Base-by-base conservation (phyloP, 306 rosid species). In the Luffa acutangula region DNA sequence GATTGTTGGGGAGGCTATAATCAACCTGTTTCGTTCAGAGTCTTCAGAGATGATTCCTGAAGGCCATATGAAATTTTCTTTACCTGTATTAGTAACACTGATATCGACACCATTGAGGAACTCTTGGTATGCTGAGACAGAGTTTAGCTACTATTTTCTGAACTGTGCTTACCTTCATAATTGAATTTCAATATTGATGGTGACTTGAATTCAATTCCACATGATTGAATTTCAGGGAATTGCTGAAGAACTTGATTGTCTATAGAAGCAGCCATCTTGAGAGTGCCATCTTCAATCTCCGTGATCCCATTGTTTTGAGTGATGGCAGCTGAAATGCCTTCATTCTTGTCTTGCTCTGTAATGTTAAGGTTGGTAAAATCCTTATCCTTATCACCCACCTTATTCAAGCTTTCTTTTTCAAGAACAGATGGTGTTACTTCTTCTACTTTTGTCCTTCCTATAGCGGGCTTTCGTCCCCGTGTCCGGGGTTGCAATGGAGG, bases 111-210 rank as follows among this genome's bases (percentile, higher is more conserved):
- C 9, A 15, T 42, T 10, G 37, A 70, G 52, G 54, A 70, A 43
- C 37, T 1, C 53, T 70, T 20, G 34, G 53, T 34, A 64, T 15
- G 20, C 21, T 34, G 4, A 65, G 72, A 37, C 39, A 65, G 72
- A 3, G 17, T 36, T 65, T 36, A 65, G 72, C 51, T 17, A 66
- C 14, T 9, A 25, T 0, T 20, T 70, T 42, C 11, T 43, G 18
- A 70, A 70, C 36, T 21, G 36, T 11, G 76, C 48, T 85, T 83
- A 60, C 81, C 78, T 82, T 83, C 89, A 51, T 83, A 83, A 76
- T 84, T 85, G 7, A 74, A 64, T 79, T 86, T 85, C 83, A 85
- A 78, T 73, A 77, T 52, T 21, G 79, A 41, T 9, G 75, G 17
- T 18, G 75, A 21, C 33, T 69, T 69, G 52, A 69, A 69, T 41